Percentiles rank a stretch among this genome's conserved stretches.
phyloP scores from a whole-genome alignment of 1,139 yeast species.

The Taphrina flavorubra region DNA sequence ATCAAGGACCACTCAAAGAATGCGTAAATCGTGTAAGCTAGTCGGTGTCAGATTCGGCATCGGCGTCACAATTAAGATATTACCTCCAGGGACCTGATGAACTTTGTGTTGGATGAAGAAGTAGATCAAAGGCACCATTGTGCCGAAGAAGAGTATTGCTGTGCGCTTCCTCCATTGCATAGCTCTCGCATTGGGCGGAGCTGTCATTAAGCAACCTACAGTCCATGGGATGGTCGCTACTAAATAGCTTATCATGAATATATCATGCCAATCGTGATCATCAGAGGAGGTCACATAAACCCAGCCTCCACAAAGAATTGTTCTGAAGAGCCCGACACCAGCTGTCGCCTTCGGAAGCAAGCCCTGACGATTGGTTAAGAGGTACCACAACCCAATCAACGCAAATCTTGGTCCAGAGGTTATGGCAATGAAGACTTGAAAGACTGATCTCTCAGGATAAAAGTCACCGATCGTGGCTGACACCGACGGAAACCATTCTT shows the following conservation, averaged over 20 bases:
- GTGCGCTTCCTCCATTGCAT: conserved; percentile 62
- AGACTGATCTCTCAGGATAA: conserved; percentile 91
- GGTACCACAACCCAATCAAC: conserved; percentile 66
- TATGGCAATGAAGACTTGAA: conserved; percentile 71
- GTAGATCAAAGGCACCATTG: conserved; percentile 79
- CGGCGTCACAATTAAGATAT: too few relatives aligned
- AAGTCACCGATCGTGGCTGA: conserved; percentile 96
- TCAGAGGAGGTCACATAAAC: conserved; percentile 95
- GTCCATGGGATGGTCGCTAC: conserved; percentile 93
- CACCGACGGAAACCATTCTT: conserved; percentile 98
- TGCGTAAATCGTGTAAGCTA: conserved; percentile 88
- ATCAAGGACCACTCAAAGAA: conserved; percentile 93
- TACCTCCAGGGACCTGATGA: conserved; percentile 73
- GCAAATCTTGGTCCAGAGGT: conserved; percentile 80
- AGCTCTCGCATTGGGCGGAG: conserved; percentile 59
- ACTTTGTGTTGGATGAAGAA: conserved; percentile 94
- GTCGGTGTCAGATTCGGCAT: background rate
- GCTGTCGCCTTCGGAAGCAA: conserved; percentile 57
- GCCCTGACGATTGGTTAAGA: conserved; percentile 54
- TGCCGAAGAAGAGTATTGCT: conserved; percentile 67
- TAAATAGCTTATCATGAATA: conserved; percentile 90
- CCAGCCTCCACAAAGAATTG: conserved; percentile 98
- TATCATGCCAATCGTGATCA: conserved; percentile 94
- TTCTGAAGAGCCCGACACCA: conserved; percentile 72
- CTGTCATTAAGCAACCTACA: conserved; percentile 62